A percentile compares a stretch with the other conserved stretches of the same genome.
These are phyloP conservation scores for Xylaria castorea DNA, from an alignment of 495 filamentous ascomycete species.

Conservation along the genomic window DNA sequence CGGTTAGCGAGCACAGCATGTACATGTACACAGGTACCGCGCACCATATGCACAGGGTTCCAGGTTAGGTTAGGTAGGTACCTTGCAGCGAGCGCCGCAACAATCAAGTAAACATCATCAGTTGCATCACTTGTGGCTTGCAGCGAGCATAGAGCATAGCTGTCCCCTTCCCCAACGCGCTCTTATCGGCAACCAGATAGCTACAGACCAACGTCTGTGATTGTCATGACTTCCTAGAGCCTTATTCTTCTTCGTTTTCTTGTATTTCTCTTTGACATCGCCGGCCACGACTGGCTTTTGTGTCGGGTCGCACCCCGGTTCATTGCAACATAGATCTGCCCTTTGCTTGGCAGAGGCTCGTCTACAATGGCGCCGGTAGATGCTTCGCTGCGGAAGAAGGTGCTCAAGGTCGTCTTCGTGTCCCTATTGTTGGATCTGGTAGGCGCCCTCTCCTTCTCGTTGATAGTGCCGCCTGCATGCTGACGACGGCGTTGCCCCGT, in stretches of 20 bases:
- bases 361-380: constrained; percentile 54
- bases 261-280: neutral
- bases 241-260: neutral
- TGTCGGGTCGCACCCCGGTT: neutral
- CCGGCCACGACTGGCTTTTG: neutral
- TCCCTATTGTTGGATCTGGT: constrained; percentile 63
- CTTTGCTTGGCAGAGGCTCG: neutral
- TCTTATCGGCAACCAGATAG: neutral
- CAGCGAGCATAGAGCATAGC: neutral
- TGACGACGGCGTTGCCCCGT: constrained; percentile 23
- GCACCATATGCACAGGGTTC: neutral
- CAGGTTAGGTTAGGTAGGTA: neutral
- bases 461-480: constrained; percentile 36
- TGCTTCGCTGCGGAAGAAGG: constrained; percentile 70
- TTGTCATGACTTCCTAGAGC: neutral
- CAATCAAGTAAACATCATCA: neutral
- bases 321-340: neutral
- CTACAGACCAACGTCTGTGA: neutral
- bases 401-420: constrained; percentile 75
- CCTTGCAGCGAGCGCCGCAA: constrained; percentile 5
- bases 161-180: neutral
- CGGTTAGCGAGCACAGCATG: too few species aligned
- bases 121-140: neutral
- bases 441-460: constrained; percentile 22
- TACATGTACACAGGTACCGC: neutral